These are phyloP conservation scores for Amoebophrya sp. DNA, from an alignment of 169 alveolate species.

Conservation along the genomic window DNA sequence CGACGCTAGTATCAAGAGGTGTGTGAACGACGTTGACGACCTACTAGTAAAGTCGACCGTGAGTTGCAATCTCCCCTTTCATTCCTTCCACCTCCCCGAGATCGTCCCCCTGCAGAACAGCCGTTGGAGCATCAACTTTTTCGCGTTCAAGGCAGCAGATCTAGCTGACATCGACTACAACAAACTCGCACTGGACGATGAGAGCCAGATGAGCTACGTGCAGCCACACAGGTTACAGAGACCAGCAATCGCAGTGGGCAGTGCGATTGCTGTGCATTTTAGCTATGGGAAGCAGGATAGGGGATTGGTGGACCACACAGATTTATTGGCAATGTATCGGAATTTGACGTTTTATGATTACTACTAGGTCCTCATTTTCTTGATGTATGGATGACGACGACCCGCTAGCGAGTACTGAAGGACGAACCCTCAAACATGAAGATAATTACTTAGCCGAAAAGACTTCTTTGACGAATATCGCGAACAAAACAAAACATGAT, in stretches of 20 bases:
- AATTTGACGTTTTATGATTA: not conserved
- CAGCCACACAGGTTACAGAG: not conserved
- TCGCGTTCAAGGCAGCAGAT: not conserved
- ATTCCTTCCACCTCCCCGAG: not conserved
- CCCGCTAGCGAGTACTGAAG: too few relatives aligned
- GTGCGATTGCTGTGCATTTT: not conserved
- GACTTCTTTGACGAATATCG: too few relatives aligned
- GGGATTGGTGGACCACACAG: not conserved
- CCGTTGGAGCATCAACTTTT: not conserved
- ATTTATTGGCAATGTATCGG: not conserved
- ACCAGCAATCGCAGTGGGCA: not conserved
- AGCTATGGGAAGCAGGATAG: not conserved
- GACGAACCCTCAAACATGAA: too few relatives aligned
- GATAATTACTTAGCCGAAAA: too few relatives aligned
- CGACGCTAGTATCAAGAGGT: too few relatives aligned
- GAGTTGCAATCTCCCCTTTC: too few relatives aligned
- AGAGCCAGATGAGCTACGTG: slow-evolving; percentile 10
- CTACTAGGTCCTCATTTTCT: not conserved
- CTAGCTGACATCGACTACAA: not conserved
- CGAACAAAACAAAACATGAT: too few relatives aligned
- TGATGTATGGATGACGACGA: not conserved
- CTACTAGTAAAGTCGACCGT: too few relatives aligned
- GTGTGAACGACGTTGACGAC: too few relatives aligned
- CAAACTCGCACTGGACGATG: not conserved
- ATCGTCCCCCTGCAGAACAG: not conserved